Percentiles rank a stretch among this genome's conserved stretches.
Conservation (phyloP, 352 stramenopile genomes). For the Globisporangium barbulae region DNA sequence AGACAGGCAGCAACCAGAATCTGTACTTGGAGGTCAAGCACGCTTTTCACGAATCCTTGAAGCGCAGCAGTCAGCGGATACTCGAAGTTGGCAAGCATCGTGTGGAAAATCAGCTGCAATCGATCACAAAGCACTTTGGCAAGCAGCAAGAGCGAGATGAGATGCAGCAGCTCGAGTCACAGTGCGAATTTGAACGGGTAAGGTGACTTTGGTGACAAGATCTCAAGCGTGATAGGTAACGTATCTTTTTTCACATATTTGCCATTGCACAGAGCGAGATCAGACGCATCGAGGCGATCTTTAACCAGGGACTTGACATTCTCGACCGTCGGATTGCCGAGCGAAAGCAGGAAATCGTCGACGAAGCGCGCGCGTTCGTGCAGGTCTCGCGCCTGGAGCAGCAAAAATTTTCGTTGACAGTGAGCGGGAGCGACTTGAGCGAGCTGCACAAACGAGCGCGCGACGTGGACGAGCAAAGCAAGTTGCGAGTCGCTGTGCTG, state of each 20-base stretch:
- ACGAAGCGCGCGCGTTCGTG: constrained; percentile 14
- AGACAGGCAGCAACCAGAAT: neutral
- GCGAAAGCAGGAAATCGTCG: constrained; percentile 3
- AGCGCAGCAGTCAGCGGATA: constrained; percentile 8
- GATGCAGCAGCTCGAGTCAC: constrained; percentile 8
- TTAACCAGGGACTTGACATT: constrained; percentile 8
- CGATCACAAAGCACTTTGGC: neutral
- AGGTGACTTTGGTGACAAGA: neutral
- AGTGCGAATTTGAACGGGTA: constrained; percentile 21
- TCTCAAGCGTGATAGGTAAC: neutral
- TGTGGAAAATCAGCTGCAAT: constrained; percentile 9
- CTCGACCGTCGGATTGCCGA: neutral
- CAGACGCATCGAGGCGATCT: constrained; percentile 3
- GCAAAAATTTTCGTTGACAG: constrained; percentile 7
- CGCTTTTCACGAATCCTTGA: neutral
- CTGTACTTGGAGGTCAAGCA: neutral
- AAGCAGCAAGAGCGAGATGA: constrained; percentile 10
- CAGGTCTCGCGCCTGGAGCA: constrained; percentile 10
- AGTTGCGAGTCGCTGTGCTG: constrained; percentile 10
- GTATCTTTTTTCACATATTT: neutral
- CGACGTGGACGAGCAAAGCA: constrained; percentile 17
- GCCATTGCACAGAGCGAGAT: constrained; percentile 9
- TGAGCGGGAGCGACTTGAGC: constrained; percentile 4
- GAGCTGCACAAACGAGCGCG: constrained; percentile 9
- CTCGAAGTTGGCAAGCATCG: constrained; percentile 11